Percentiles rank a stretch among this genome's conserved stretches.
These are phyloP conservation scores for Mycosphaerella arachidis DNA, from an alignment of 2,329 filamentous ascomycete genomes.

Conservation along the genomic window DNA sequence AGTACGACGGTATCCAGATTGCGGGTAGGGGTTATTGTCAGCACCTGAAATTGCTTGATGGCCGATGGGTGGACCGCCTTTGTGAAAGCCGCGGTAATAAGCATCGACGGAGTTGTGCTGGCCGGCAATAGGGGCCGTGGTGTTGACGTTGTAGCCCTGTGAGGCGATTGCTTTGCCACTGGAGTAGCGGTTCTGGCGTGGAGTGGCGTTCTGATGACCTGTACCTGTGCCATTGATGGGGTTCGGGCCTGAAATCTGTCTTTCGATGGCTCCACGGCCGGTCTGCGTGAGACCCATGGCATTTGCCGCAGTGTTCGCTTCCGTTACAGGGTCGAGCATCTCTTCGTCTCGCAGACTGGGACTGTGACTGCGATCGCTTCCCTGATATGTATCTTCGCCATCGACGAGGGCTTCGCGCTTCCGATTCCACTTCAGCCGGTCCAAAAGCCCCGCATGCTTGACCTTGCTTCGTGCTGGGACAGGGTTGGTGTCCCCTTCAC, in stretches of 20 bases:
- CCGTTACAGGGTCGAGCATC: constrained; percentile 13
- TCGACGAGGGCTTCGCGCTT: constrained; percentile 10
- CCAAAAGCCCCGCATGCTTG: constrained; percentile 20
- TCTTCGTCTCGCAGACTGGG: constrained; percentile 6
- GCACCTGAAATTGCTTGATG: constrained; percentile 5
- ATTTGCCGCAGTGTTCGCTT: constrained; percentile 12
- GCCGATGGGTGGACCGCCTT: constrained; percentile 25
- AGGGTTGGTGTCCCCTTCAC: constrained; percentile 26
- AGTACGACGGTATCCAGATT: constrained; percentile 16
- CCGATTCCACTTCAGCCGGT: constrained; percentile 19
- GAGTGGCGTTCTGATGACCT: background rate
- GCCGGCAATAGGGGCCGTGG: background rate
- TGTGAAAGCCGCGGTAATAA: constrained; percentile 24
- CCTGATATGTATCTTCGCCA: constrained; percentile 12
- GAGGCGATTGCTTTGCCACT: background rate
- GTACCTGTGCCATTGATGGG: background rate
- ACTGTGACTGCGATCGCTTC: constrained; percentile 13
- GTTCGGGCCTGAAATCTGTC: constrained; percentile 1
- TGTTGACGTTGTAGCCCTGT: constrained; percentile 4
- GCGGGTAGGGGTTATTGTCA: constrained; percentile 10
- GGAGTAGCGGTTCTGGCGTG: constrained; percentile 1
- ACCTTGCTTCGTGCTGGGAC: constrained; percentile 17
- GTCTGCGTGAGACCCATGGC: constrained; percentile 17
- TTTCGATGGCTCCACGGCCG: constrained; percentile 10
- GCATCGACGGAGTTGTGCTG: constrained; percentile 5